Evolutionary conservation across 2,329 filamentous ascomycete genomes (phyloP), one percentile per base, ranked within the genome.

Genomic region (Fragosphaeria purpurea): DNA sequence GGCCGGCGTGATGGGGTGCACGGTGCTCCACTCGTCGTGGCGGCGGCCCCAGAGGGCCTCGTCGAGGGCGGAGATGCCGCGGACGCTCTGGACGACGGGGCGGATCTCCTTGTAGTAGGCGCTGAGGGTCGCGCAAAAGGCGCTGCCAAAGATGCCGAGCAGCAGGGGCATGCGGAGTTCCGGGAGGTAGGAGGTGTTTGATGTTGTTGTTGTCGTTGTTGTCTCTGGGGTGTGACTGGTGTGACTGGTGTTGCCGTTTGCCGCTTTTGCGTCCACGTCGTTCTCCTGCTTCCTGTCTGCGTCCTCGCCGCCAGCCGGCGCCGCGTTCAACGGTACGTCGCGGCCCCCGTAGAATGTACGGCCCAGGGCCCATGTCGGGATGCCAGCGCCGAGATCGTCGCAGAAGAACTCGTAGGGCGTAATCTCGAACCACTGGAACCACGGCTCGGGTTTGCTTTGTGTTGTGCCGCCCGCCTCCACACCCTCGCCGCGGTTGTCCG

Each of bases 361-460:
- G 4, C 93, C 93, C 53, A 97, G 72, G 6, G 89, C 87, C 89
- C 91, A 98, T 0, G 88, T 95, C 0, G 93, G 93, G 54, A 98
- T 96, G 4, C 93, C 91, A 2, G 91, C 89, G 31, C 78, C 77
- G 47, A 95, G 83, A 61, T 96, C 91, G 65, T 97, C 91, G 59
- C 89, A 95, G 66, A 93, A 96, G 63, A 96, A 85, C 64, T 97
- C 91, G 61, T 94, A 96, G 0, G 91, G 91, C 0, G 88, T 94
- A 60, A 91, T 85, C 62, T 98, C 93, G 58, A 93, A 96, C 91
- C 93, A 97, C 60, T 98, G 91, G 60, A 97, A 98, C 87, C 90
- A 97, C 3, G 88, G 77, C 61, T 94, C 85, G 53, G 75, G 74
- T 60, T 69, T 80, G 9, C 76, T 71, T 47, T 70, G 64, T 56